phyloP scores from a whole-genome alignment of 2,329 filamentous ascomycete species.

The Coniochaeta prunicola region DNA sequence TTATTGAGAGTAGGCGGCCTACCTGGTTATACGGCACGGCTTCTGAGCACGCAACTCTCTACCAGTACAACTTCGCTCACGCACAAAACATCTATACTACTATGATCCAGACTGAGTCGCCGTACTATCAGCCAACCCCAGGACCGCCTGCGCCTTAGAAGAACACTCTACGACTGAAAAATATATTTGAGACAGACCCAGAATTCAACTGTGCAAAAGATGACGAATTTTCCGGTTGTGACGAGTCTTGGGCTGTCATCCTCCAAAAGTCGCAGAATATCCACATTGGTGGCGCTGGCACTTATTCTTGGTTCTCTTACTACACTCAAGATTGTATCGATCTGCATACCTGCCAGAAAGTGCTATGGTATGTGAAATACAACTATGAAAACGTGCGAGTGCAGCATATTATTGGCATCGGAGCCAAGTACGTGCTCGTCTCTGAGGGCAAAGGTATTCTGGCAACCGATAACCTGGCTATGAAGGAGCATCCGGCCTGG shows the following conservation, averaged over 20 bases:
- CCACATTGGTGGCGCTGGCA: slow-evolving; percentile 15
- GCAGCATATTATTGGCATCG: slow-evolving; percentile 22
- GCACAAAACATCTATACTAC: slow-evolving; percentile 47
- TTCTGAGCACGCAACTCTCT: slow-evolving; percentile 41
- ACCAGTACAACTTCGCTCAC: slow-evolving; percentile 42
- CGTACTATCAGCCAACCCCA: slow-evolving; percentile 43
- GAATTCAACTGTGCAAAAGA: slow-evolving; percentile 10
- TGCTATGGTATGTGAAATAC: slow-evolving; percentile 10
- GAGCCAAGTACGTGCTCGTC: slow-evolving; percentile 19
- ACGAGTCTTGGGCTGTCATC: slow-evolving; percentile 16
- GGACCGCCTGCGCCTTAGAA: slow-evolving; percentile 11
- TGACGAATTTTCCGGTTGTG: slow-evolving; percentile 13
- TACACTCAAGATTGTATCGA: slow-evolving; percentile 14
- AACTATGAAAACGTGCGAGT: slow-evolving; percentile 16
- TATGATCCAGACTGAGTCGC: slow-evolving; percentile 61
- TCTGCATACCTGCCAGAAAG: slow-evolving; percentile 16
- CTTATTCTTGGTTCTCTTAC: slow-evolving; percentile 18
- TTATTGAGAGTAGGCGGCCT: slow-evolving; percentile 21
- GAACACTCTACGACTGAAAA: background rate
- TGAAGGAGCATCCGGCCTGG: slow-evolving; percentile 20
- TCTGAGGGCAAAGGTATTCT: slow-evolving; percentile 16
- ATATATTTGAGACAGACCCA: slow-evolving; percentile 6
- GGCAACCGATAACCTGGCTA: slow-evolving; percentile 19
- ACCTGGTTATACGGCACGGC: slow-evolving; percentile 35
- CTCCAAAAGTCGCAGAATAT: slow-evolving; percentile 11